Evolutionary conservation across 1,139 yeast species (phyloP).

Genomic region (Torulaspora pretoriensis): DNA sequence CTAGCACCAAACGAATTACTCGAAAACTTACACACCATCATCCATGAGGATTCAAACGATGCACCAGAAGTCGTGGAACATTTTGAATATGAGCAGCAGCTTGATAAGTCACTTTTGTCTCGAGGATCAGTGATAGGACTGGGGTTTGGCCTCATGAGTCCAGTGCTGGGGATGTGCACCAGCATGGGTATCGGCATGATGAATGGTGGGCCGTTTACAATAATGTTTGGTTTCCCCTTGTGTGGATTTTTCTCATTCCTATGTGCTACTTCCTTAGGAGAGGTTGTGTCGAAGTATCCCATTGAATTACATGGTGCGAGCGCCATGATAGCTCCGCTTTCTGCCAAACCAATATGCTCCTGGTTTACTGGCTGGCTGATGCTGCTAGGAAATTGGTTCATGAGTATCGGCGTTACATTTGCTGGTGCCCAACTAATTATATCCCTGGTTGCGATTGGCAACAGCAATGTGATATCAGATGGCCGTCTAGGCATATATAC

Average conservation of each 20-base stretch:
- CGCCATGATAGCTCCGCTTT: conserved; percentile 59
- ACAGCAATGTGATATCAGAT: conserved; percentile 48
- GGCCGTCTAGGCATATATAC: conserved; percentile 52
- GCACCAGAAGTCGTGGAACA: conserved; percentile 60
- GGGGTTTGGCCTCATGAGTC: conserved; percentile 75
- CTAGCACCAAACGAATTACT: conserved; percentile 26
- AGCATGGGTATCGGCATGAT: conserved; percentile 64
- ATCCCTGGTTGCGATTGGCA: conserved; percentile 58
- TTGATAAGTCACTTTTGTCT: conserved; percentile 61
- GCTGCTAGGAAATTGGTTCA: conserved; percentile 71
- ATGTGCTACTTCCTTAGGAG: conserved; percentile 65
- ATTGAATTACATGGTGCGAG: conserved; percentile 74
- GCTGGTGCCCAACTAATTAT: conserved; percentile 71
- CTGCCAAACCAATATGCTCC: conserved; percentile 51
- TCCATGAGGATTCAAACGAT: conserved; percentile 36
- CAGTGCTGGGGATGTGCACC: conserved; percentile 69
- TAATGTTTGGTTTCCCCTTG: conserved; percentile 64
- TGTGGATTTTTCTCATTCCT: conserved; percentile 58
- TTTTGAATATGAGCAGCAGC: conserved; percentile 65
- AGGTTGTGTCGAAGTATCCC: conserved; percentile 69
- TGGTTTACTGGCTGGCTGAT: conserved; percentile 79
- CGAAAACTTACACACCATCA: conserved; percentile 30
- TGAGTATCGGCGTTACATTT: conserved; percentile 66
- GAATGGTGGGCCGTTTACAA: conserved; percentile 71
- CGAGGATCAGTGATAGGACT: conserved; percentile 60